phyloP scores from a whole-genome alignment of 805 yeast species.

The Blastobotrys chiropterorum region DNA sequence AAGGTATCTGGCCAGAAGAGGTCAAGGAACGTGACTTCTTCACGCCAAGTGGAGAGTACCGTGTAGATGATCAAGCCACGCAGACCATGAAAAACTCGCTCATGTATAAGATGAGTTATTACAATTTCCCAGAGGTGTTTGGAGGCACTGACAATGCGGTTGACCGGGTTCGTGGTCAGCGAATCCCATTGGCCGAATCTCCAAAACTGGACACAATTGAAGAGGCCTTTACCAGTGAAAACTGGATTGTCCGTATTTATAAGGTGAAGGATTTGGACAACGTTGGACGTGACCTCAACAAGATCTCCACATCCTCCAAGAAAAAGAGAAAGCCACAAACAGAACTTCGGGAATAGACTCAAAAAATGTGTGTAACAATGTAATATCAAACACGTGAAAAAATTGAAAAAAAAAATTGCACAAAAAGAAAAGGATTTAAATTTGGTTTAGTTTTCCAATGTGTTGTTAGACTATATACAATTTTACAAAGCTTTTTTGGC shows the following conservation, averaged over 20 bases:
- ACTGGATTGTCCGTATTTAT: conserved; percentile 94
- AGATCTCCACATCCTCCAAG: conserved; percentile 14
- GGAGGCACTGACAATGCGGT: conserved; percentile 34
- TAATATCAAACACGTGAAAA: background rate
- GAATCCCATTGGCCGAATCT: conserved; percentile 44
- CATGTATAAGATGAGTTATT: conserved; percentile 92
- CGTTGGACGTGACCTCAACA: conserved; percentile 61
- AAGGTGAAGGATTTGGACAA: conserved; percentile 84
- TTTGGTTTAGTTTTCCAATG: background rate
- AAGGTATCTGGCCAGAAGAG: conserved; percentile 99
- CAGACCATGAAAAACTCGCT: conserved; percentile 81
- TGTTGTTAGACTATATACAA: conserved; percentile 1
- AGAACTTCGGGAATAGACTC: conserved; percentile 16
- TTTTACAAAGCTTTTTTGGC: background rate
- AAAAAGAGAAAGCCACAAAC: conserved; percentile 18
- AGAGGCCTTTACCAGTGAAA: conserved; percentile 91
- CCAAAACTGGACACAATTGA: conserved; percentile 69
- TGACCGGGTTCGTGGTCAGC: conserved; percentile 88
- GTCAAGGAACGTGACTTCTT: conserved; percentile 79
- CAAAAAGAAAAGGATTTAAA: background rate
- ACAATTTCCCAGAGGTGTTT: conserved; percentile 71
- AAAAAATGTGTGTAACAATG: background rate
- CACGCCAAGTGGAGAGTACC: conserved; percentile 80
- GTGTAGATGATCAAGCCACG: conserved; percentile 76
- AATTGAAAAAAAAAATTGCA: background rate